phyloP scores from a whole-genome alignment of 495 filamentous ascomycete species.

The Entonaema liquescens region DNA sequence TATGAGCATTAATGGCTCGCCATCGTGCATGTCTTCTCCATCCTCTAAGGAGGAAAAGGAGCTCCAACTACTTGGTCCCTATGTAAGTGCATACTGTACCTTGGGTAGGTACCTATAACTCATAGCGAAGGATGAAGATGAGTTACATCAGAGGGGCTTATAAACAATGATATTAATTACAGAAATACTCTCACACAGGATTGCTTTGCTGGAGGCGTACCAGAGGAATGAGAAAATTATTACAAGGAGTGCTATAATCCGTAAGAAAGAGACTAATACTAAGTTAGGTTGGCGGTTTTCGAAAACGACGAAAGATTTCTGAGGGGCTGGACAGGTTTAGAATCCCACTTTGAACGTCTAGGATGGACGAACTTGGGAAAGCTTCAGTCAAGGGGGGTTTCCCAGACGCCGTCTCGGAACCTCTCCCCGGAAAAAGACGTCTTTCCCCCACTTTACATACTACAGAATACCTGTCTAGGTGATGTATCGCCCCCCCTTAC shows the following conservation, averaged over 20 bases:
- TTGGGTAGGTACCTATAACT: slow-evolving; percentile 22
- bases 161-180: slow-evolving; percentile 29
- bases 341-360: slow-evolving; percentile 24
- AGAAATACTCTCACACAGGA: slow-evolving; percentile 23
- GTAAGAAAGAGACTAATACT: slow-evolving; percentile 26
- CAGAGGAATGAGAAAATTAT: slow-evolving; percentile 24
- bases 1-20: background rate
- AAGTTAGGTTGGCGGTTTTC: slow-evolving; percentile 30
- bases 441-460: slow-evolving; percentile 25
- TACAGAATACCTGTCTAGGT: slow-evolving; percentile 8
- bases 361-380: slow-evolving; percentile 38
- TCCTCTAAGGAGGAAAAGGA: slow-evolving; percentile 12
- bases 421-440: slow-evolving; percentile 35
- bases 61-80: slow-evolving; percentile 25
- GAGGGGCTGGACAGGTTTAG: slow-evolving; percentile 33
- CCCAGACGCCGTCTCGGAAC: slow-evolving; percentile 35
- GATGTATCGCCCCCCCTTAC: slow-evolving; percentile 9
- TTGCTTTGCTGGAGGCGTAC: slow-evolving; percentile 26
- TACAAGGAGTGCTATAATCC: slow-evolving; percentile 24
- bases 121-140: slow-evolving; percentile 5
- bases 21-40: slow-evolving; percentile 15
- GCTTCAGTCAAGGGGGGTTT: slow-evolving; percentile 26
- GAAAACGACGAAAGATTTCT: slow-evolving; percentile 13
- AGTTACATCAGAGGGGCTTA: slow-evolving; percentile 14
- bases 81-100: slow-evolving; percentile 12